Base-by-base conservation (phyloP, 176 grass and related monocot genomes). In the Aegilops speltoides region DNA sequence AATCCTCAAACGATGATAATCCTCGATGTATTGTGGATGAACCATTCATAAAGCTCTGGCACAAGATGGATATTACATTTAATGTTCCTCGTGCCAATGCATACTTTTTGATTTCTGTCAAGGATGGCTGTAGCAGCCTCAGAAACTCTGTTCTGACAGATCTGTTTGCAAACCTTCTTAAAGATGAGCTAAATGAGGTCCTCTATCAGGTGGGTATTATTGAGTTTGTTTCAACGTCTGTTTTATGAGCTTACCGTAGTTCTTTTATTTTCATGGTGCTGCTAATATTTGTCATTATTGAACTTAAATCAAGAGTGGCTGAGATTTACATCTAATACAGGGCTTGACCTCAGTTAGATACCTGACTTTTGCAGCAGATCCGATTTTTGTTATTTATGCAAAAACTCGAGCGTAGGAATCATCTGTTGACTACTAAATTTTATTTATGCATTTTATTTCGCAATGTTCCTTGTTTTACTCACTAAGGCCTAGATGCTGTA, bases 181-280 rank as follows among this genome's bases (percentile, higher is more conserved):
- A 96, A 86, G 97, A 99, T 91, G 97, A 94, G 43, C 88, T 99
- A 34, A 99, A 99, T 77, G 97, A 96, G 73, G 84, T 96, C 68
- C 78, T 94, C 68, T 98, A 98, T 90, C 97, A 96, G 97, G 97
- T 98, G 33, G 34, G 67, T 71, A 26, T 25, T 68, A 10, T 70
- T 76, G 37, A 63, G 33, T 82, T 71, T 86, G 10, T 79, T 61
- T 15, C 43, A 76, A 36, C 0, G 2, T 36, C 79, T 72, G 1
- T 76, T 29, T 28, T 68, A 41, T 54, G 15, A 76, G 38, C 36
- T 62, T 90, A 48, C 45, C 0, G 0, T 76, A 41, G 7, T 32
- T 1, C 19, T 54, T 54, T 54, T 54, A 54, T 54, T 81, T 45
- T 25, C 5, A 77, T 77, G 17, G 26, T 76, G 77, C 70, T 76